Percentiles rank a stretch among this genome's conserved stretches.
Conservation (phyloP, 768 basidiomycete genomes). For the Rhizopogon salebrosus region DNA sequence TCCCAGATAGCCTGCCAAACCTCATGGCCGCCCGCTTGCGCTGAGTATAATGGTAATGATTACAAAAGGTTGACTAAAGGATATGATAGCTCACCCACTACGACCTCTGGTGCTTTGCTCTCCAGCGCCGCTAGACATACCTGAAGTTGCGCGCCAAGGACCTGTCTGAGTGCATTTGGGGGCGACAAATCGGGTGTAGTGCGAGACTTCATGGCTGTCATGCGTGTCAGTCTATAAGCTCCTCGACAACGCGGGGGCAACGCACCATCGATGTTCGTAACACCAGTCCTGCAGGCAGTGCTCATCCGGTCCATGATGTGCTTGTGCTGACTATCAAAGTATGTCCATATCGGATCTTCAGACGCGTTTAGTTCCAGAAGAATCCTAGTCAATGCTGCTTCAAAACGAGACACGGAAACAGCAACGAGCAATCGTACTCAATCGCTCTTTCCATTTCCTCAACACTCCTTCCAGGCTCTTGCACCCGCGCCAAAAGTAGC, state of each 20-base stretch:
- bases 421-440: slow-evolving; percentile 52
- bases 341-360: slow-evolving; percentile 94
- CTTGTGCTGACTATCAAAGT: slow-evolving; percentile 89
- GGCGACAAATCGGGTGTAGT: slow-evolving; percentile 28
- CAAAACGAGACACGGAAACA: neutral
- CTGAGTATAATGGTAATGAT: slow-evolving; percentile 32
- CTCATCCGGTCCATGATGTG: slow-evolving; percentile 79
- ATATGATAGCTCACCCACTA: slow-evolving; percentile 44
- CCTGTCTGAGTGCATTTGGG: slow-evolving; percentile 34
- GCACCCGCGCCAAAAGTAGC: slow-evolving; percentile 69
- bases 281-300: slow-evolving; percentile 48
- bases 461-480: slow-evolving; percentile 71
- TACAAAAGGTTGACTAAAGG: neutral
- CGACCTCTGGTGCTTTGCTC: slow-evolving; percentile 54
- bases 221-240: neutral
- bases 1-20: slow-evolving; percentile 78
- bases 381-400: slow-evolving; percentile 47
- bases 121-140: slow-evolving; percentile 56
- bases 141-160: slow-evolving; percentile 55
- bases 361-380: slow-evolving; percentile 79
- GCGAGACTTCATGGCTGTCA: slow-evolving; percentile 44
- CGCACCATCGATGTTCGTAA: slow-evolving; percentile 46
- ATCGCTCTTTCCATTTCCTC: slow-evolving; percentile 98
- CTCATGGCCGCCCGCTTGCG: slow-evolving; percentile 65
- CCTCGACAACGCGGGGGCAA: slow-evolving; percentile 1